Evolutionary conservation across 179 eudicot species (phyloP).

Genomic region (Gypsophila paniculata): DNA sequence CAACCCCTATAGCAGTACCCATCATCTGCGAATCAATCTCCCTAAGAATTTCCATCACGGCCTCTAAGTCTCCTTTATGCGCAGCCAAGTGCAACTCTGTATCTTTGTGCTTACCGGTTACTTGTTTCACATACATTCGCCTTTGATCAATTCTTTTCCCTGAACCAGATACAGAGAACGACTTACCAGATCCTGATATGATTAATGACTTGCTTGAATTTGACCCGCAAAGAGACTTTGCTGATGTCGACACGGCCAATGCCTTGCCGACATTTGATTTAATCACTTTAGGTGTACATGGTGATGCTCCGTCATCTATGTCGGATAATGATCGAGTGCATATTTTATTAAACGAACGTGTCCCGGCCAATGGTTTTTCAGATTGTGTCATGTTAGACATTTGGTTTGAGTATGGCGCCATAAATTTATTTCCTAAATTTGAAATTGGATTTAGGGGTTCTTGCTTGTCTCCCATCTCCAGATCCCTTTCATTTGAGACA

Average conservation of each 20-base stretch:
- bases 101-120: slow-evolving; percentile 75
- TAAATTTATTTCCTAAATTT: not conserved
- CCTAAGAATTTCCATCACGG: slow-evolving; percentile 46
- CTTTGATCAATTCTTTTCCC: slow-evolving; percentile 49
- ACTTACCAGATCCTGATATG: slow-evolving; percentile 19
- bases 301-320: not conserved
- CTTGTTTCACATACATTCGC: slow-evolving; percentile 70
- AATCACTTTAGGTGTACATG: slow-evolving; percentile 17
- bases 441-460: slow-evolving; percentile 9
- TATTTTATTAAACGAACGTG: slow-evolving; percentile 17
- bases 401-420: not conserved
- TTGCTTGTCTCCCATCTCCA: slow-evolving; percentile 11
- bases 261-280: slow-evolving; percentile 22
- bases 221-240: slow-evolving; percentile 17
- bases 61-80: slow-evolving; percentile 51
- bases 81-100: slow-evolving; percentile 75
- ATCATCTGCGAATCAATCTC: slow-evolving; percentile 61
- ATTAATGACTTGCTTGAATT: slow-evolving; percentile 25
- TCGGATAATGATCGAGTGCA: not conserved
- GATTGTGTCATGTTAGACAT: not conserved
- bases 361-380: not conserved
- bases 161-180: slow-evolving; percentile 16
- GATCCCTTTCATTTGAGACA: slow-evolving; percentile 9
- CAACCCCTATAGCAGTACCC: slow-evolving; percentile 46
- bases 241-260: slow-evolving; percentile 23